Conservation (phyloP, 202 grass and related monocot species). For the Panicum virgatum region DNA sequence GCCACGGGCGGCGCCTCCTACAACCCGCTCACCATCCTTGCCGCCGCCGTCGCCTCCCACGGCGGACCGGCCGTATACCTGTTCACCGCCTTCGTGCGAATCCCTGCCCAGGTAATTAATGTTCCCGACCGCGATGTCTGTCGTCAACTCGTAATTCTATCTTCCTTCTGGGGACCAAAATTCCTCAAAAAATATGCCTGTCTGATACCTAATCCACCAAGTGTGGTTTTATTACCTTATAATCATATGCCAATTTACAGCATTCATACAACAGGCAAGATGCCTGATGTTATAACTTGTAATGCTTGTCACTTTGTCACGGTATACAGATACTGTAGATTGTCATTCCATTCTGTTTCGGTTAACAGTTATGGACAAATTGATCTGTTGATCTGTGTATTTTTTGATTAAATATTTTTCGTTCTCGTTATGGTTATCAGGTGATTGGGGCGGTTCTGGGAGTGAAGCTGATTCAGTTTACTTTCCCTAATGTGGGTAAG, state of each 20-base stretch:
- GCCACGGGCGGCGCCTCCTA: constrained; percentile 73
- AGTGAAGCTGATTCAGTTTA: constrained; percentile 57
- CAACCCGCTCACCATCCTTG: constrained; percentile 80
- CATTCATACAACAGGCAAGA: neutral
- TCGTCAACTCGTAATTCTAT: neutral
- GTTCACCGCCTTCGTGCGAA: constrained; percentile 67
- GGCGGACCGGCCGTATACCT: constrained; percentile 48
- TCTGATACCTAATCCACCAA: neutral
- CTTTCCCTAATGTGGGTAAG: constrained; percentile 78
- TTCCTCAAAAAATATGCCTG: neutral
- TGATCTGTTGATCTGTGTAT: neutral
- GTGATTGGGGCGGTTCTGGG: constrained; percentile 70
- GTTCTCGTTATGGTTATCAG: constrained; percentile 36
- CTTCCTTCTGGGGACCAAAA: neutral
- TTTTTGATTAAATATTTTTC: constrained; percentile 13
- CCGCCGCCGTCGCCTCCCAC: constrained; percentile 55
- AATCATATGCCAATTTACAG: too few species aligned
- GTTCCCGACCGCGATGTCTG: neutral
- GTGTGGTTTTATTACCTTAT: neutral
- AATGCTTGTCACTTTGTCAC: neutral
- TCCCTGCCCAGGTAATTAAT: constrained; percentile 85
- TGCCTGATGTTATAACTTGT: neutral
- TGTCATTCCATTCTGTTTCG: neutral
- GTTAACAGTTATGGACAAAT: neutral
- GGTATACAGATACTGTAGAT: neutral